Base-by-base conservation (phyloP, 2,329 filamentous ascomycete genomes). In the Malbranchea zuffiana region DNA sequence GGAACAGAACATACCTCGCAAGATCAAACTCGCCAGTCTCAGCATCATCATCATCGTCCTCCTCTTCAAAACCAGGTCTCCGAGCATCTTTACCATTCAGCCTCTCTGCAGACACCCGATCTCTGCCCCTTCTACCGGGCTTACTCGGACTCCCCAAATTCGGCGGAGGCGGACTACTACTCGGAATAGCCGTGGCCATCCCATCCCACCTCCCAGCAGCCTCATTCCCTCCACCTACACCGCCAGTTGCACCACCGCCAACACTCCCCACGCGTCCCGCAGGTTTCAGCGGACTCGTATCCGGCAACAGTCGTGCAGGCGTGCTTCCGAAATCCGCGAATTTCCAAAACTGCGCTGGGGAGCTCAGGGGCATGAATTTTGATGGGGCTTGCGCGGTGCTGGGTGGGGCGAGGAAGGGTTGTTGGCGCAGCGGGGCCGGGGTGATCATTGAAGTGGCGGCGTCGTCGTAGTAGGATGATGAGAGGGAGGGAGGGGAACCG, bases 361-460 rank as follows among this genome's bases (percentile, higher is more conserved):
- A 67, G 41, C 65, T 68, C 54, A 67, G 63, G 3, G 64, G 63
- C 65, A 69, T 68, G 47, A 67, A 68, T 44, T 66, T 67, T 13
- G 63, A 67, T 1, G 66, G 66, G 11, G 66, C 59, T 37, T 66
- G 64, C 3, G 63, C 61, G 2, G 66, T 68, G 45, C 63, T 67
- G 0, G 66, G 66, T 5, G 65, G 65, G 8, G 63, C 64, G 4
- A 67, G 54, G 6, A 60, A 60, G 4, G 65, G 65, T 37, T 68
- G 65, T 33, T 68, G 63, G 13, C 65, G 59, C 43, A 66, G 59
- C 6, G 65, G 65, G 1, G 65, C 65, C 3, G 66, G 66, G 0
- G 66, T 69, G 37, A 67, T 61, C 55, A 68, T 66, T 6, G 60
- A 63, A 3, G 61, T 62, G 5, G 56, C 60, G 0, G 57, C 61